Evolutionary conservation across 768 basidiomycete species (phyloP), one percentile per base, ranked within the genome.

Genomic region (Macrolepiota albuminosa): DNA sequence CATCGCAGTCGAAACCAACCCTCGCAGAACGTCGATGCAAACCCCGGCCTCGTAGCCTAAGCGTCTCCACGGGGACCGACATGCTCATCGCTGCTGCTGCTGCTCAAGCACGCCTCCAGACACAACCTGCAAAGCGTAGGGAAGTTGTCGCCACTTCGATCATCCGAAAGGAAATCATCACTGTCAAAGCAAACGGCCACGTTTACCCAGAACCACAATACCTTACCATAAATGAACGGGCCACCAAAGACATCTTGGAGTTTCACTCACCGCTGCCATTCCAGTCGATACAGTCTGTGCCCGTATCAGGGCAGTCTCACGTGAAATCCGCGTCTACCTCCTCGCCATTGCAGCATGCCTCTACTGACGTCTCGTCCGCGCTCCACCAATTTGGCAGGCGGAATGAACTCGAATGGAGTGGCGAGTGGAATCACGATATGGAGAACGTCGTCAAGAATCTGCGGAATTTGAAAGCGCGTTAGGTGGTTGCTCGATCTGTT

Each of bases 381-480:
- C 60, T 60, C 39, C 39, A 31, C n/a, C 34, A 34, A 21, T 46
- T 47, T 26, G 60, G 63, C 24, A 59, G 49, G 43, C 39, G 64
- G 56, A 72, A 66, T 43, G 69, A 67, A 53, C 64, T 62, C 18
- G 70, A 67, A 36, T 73, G 72, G 72, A 71, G 70, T 55, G 72
- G 72, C 39, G 72, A 73, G 63, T 73, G 72, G 72, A 73, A 72
- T 56, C 66, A 66, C 56, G 70, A 73, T 58, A 64, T 71, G 62
- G 62, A 62, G 21, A 64, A 69, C 37, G 66, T 68, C 37, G 63
- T 66, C 7, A 66, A 62, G 58, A 64, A 43, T 14, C 31, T 70
- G 37, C 52, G 69, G 51, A 62, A 55, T 42, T 56, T 70, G 57
- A 67, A 64, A 43, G 57, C 59, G 10, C 62, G 63, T 11, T 64